These are phyloP conservation scores for Austroboletus festivus DNA, from an alignment of 768 basidiomycete species.

Conservation along the genomic window DNA sequence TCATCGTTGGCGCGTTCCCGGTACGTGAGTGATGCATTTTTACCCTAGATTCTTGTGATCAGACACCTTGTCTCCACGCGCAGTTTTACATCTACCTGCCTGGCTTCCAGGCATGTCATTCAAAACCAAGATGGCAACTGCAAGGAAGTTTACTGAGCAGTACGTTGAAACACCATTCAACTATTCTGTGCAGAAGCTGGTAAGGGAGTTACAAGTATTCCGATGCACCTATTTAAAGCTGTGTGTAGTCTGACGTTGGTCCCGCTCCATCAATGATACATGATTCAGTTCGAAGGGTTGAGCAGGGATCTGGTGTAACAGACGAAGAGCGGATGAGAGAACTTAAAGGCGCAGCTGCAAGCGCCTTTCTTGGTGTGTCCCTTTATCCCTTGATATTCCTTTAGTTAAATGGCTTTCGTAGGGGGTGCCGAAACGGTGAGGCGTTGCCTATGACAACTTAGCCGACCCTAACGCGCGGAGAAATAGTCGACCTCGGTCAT, in stretches of 20 bases:
- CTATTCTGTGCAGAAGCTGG: constrained; percentile 3
- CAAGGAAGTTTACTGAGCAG: neutral
- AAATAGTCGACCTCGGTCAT: constrained; percentile 1
- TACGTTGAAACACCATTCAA: constrained; percentile 8
- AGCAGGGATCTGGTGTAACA: neutral
- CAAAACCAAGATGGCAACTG: neutral
- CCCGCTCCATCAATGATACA: constrained; percentile 5
- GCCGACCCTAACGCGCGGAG: neutral
- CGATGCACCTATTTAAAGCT: neutral
- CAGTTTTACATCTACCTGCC: constrained; percentile 5
- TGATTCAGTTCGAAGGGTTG: constrained; percentile 3
- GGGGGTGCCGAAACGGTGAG: constrained; percentile 4
- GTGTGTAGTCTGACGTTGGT: neutral
- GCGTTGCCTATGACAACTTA: neutral
- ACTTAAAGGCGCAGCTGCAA: constrained; percentile 7
- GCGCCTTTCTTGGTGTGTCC: constrained; percentile 9
- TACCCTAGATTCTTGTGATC: neutral
- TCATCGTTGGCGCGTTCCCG: constrained; percentile 2
- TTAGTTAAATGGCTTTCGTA: neutral
- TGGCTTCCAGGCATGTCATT: constrained; percentile 18
- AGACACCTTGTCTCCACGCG: neutral
- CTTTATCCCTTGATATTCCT: neutral
- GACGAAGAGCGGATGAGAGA: constrained; percentile 3
- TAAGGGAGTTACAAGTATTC: neutral
- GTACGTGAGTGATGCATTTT: constrained; percentile 1